Base-by-base conservation (phyloP, 805 yeast species). In the Metschnikowia borealis region DNA sequence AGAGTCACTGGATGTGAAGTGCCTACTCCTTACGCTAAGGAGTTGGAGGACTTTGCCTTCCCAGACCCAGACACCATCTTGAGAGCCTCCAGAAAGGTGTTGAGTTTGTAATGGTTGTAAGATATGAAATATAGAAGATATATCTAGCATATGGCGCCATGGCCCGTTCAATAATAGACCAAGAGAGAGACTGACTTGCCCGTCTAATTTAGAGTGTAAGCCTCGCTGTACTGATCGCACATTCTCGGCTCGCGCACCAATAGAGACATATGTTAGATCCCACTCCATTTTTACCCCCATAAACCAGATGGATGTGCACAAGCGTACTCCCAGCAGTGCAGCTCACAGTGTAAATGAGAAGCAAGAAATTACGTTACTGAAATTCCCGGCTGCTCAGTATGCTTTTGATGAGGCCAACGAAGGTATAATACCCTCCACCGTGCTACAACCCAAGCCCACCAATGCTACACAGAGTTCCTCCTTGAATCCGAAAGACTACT, bases 1-100 rank as follows among this genome's bases (percentile, higher is more conserved):
- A 89, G 99, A 81, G 92, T 91, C 64, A 94, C 99, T 53, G 99
- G 99, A 72, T 96, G 98, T 68, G 99, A 94, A 78, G 97, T 91
- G 32, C 99, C 99, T 73, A 94, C 99, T 61, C 99, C 99, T 58
- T 94, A 94, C 69, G 96, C 97, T 62, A 82, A 84, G 73, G 91
- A 86, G 76, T 82, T 94, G 69, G 99, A 94, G 83, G 95, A 87
- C 77, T 88, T 94, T 68, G 97, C 98, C 50, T 94, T 94, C 97
- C 99, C 99, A 73, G 96, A 91, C 70, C 80, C 88, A 50, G 92
- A 88, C 66, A 82, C 90, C 58, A 87, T 94, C 63, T 81, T 87
- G 67, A 86, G 90, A 80, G 97, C 90, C 60, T 80, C 81, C 60
- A 88, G 84, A 75, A 86, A 85, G 72, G 91, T 85, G 43, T 77